Conservation (phyloP, 495 filamentous ascomycete species). For the Tuber microsphaerosporum region DNA sequence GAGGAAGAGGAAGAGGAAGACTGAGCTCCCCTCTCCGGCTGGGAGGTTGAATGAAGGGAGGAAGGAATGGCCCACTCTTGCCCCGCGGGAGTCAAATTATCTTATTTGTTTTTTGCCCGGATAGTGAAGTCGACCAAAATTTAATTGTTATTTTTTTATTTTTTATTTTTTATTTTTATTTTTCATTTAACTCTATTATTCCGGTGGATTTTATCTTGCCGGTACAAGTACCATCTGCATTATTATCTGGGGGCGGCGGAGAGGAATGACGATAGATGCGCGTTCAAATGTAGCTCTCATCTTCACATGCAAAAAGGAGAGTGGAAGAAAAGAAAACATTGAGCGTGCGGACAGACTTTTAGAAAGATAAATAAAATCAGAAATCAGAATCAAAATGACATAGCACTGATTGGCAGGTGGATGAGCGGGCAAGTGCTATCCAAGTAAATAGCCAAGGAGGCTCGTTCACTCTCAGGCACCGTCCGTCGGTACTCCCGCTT, state of each 20-base stretch:
- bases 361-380: neutral
- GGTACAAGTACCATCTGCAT: neutral
- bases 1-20: slow-evolving; percentile 22
- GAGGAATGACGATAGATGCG: neutral
- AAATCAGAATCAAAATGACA: neutral
- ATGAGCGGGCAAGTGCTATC: neutral
- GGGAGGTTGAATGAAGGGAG: neutral
- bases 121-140: neutral
- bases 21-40: slow-evolving; percentile 6
- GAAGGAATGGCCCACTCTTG: neutral
- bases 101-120: neutral
- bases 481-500: neutral
- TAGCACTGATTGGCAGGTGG: neutral
- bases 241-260: neutral
- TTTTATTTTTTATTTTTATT: neutral
- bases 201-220: neutral
- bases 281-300: neutral
- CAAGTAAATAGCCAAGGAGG: neutral
- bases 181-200: neutral
- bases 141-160: neutral
- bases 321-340: neutral
- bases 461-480: too few species aligned
- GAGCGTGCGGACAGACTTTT: neutral
- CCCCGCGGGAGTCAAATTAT: neutral
- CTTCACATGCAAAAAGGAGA: neutral